Conservation (phyloP, 176 grass and related monocot species). For the Raddia distichophylla region DNA sequence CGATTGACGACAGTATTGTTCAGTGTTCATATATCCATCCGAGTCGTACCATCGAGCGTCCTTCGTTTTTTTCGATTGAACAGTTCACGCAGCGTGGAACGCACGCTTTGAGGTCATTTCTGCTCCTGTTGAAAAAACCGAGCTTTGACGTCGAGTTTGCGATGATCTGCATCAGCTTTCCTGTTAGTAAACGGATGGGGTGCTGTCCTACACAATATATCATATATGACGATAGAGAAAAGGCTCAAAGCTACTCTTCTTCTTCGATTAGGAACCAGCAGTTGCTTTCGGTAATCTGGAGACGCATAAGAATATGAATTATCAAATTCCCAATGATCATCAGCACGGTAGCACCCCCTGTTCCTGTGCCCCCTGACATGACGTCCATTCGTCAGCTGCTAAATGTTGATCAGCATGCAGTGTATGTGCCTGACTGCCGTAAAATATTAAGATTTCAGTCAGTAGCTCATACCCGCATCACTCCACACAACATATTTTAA, state of each 20-base stretch:
- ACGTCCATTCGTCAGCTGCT: background rate
- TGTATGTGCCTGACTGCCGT: background rate
- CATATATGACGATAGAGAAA: background rate
- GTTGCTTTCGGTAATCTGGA: constrained; percentile 38
- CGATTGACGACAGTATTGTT: background rate
- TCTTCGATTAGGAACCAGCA: background rate
- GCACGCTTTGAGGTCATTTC: no score
- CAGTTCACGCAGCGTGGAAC: background rate
- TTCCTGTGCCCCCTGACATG: constrained; percentile 19
- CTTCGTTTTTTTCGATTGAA: background rate
- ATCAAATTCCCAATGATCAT: constrained; percentile 16
- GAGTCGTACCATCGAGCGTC: background rate
- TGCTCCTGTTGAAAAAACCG: background rate
- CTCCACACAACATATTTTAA: background rate
- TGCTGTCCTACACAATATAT: background rate
- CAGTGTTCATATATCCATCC: no score
- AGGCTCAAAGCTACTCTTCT: background rate
- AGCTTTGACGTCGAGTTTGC: background rate
- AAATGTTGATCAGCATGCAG: background rate
- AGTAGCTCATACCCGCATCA: constrained; percentile 10
- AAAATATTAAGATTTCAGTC: background rate
- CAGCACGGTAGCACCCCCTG: background rate
- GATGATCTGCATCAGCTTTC: background rate
- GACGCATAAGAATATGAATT: constrained; percentile 7
- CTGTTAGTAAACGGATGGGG: background rate